Percentiles rank a stretch among this genome's conserved stretches.
These are phyloP conservation scores for Saccharomycopsis vini DNA, from an alignment of 805 yeast genomes.

Conservation along the genomic window DNA sequence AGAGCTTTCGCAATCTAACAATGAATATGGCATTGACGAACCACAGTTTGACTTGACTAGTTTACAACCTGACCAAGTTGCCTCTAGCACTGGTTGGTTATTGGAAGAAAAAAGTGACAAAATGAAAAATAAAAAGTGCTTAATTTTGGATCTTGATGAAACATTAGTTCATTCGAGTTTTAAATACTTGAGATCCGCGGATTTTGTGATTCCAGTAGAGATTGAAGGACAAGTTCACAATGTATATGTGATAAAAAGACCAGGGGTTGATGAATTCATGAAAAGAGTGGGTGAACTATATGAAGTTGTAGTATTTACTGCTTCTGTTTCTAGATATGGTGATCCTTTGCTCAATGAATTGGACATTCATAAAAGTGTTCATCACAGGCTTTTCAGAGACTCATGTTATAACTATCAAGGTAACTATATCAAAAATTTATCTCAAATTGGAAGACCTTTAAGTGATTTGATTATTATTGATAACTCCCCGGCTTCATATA, in stretches of 20 bases:
- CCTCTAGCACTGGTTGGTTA: constrained; percentile 56
- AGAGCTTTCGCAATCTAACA: too few relatives aligned
- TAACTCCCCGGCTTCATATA: constrained; percentile 96
- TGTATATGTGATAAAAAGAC: constrained; percentile 93
- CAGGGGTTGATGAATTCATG: constrained; percentile 94
- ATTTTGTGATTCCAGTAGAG: constrained; percentile 95
- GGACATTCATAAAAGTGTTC: constrained; percentile 62
- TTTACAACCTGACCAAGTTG: constrained; percentile 65
- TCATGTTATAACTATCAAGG: constrained; percentile 92
- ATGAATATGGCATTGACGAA: too few relatives aligned
- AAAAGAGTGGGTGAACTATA: constrained; percentile 71
- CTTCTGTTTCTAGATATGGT: constrained; percentile 90
- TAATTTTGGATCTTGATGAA: constrained; percentile 89
- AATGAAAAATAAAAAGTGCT: constrained; percentile 65
- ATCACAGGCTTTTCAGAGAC: constrained; percentile 89
- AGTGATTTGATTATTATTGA: constrained; percentile 82
- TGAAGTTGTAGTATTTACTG: constrained; percentile 96
- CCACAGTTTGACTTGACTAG: constrained; percentile 52
- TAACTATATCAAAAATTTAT: constrained; percentile 84
- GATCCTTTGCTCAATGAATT: constrained; percentile 88
- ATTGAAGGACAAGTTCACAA: constrained; percentile 88
- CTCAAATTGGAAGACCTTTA: constrained; percentile 90
- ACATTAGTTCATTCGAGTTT: constrained; percentile 94
- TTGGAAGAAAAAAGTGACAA: constrained; percentile 44
- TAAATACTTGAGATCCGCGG: constrained; percentile 85